Percentiles rank a stretch among this genome's conserved stretches.
Evolutionary conservation across 179 eudicot genomes (phyloP).

Genomic region (Drosera spatulata): DNA sequence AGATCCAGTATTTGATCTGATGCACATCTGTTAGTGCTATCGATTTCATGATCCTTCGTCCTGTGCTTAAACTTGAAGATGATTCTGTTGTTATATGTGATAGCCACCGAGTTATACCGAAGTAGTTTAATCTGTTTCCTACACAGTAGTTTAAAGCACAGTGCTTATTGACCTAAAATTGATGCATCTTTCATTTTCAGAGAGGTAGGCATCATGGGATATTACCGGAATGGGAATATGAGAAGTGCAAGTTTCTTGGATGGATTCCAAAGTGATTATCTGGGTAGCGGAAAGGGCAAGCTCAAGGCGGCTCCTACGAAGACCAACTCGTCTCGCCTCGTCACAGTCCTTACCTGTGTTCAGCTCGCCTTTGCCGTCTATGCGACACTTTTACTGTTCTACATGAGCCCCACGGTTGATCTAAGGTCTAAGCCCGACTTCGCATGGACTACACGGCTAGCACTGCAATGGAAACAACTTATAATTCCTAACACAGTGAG

Average conservation of each 20-base stretch:
- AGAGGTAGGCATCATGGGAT: constrained; percentile 19
- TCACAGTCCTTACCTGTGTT: constrained; percentile 64
- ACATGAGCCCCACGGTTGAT: constrained; percentile 81
- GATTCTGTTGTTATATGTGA: no score
- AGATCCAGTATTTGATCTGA: no score
- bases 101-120: no score
- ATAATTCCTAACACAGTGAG: constrained; percentile 54
- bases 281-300: constrained; percentile 32
- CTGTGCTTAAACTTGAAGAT: no score
- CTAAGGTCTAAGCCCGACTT: constrained; percentile 69
- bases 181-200: neutral
- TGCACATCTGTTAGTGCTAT: no score
- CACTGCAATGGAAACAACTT: constrained; percentile 63
- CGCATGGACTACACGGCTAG: constrained; percentile 70
- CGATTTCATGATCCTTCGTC: no score
- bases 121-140: neutral
- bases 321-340: constrained; percentile 40
- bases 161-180: neutral
- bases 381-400: constrained; percentile 72
- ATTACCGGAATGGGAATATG: constrained; percentile 22
- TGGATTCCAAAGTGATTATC: constrained; percentile 62
- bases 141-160: neutral
- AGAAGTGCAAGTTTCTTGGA: constrained; percentile 70
- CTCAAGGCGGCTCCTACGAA: constrained; percentile 27
- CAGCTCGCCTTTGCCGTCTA: constrained; percentile 81